Conservation (phyloP, 2,329 filamentous ascomycete species). For the Capronia epimyces region DNA sequence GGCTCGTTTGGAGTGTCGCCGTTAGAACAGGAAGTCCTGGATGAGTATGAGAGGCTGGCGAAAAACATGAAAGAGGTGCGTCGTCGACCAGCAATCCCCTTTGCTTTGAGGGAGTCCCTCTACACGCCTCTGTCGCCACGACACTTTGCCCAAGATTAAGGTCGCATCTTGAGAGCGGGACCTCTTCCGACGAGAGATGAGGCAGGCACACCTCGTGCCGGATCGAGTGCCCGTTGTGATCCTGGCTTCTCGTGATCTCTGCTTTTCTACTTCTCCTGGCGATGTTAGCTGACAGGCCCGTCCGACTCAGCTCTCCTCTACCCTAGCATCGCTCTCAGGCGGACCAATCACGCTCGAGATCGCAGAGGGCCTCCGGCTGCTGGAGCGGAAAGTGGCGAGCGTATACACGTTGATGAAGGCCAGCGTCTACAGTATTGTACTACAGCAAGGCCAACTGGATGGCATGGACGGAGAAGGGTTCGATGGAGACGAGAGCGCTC, state of each 20-base stretch:
- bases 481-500: not conserved
- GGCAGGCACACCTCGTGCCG: too few relatives aligned
- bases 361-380: slow-evolving; percentile 74
- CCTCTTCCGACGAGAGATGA: too few relatives aligned
- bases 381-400: slow-evolving; percentile 90
- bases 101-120: not conserved
- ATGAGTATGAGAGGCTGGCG: slow-evolving; percentile 83
- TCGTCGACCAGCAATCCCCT: not conserved
- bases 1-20: slow-evolving; percentile 39
- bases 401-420: slow-evolving; percentile 96
- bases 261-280: not conserved
- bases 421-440: slow-evolving; percentile 95
- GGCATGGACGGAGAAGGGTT: slow-evolving; percentile 4
- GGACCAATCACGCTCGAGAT: slow-evolving; percentile 70
- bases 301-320: slow-evolving; percentile 52
- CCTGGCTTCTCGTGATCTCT: not conserved
- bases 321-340: slow-evolving; percentile 59
- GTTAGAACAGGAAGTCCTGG: slow-evolving; percentile 86
- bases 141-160: not conserved
- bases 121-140: not conserved
- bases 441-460: slow-evolving; percentile 82
- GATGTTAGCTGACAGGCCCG: slow-evolving; percentile 28
- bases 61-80: slow-evolving; percentile 85
- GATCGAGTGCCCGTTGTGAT: too few relatives aligned
- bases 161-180: too few relatives aligned